Base-by-base conservation (phyloP, 805 yeast genomes). In the Candida broadrunensis region DNA sequence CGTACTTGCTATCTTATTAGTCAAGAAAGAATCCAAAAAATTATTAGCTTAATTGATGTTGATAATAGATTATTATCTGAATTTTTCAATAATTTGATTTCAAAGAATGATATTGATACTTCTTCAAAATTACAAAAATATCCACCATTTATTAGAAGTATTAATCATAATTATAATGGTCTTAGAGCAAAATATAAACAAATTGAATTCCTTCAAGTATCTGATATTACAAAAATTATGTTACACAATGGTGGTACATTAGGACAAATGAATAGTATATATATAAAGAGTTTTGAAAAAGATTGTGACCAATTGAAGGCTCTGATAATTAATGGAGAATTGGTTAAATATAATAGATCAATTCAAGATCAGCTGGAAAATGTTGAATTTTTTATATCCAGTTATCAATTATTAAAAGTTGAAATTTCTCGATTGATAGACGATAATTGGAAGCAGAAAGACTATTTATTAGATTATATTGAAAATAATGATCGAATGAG, bases 401-500 rank as follows among this genome's bases (percentile, higher is more conserved):
- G 65, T 30, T 84, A 81, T 55, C 71, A 74, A 39, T 54, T 65
- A 7, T 51, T 80, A 39, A 77, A 73, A 39, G 43, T 65, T 3
- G 81, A 73, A 43, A 55, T 69, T 1, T 56, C 56, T 4, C 51
- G 79, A 36, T 50, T 75, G 20, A 42, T 64, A 8, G 46, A 50
- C 1, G 49, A 48, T 2, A 53, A 51, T 2, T 29, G 32, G 46
- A 36, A 12, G 45, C 44, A 1, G 43, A 48, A 46, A 3, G 53
- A 45, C 5, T 82, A 81, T 75, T 57, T 70, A 2, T 59, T 87
- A 8, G 95, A 86, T 54, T 73, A 75, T 23, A 78, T 83, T 37
- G 95, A 88, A 55, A 85, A 87, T 25, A 66, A 72, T 21, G 80
- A 82, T 49, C 63, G 91, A 47, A 83, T 79, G 77, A 67, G 90